These are phyloP conservation scores for Alternaria sp. DNA, from an alignment of 2,329 filamentous ascomycete species.

Conservation along the genomic window DNA sequence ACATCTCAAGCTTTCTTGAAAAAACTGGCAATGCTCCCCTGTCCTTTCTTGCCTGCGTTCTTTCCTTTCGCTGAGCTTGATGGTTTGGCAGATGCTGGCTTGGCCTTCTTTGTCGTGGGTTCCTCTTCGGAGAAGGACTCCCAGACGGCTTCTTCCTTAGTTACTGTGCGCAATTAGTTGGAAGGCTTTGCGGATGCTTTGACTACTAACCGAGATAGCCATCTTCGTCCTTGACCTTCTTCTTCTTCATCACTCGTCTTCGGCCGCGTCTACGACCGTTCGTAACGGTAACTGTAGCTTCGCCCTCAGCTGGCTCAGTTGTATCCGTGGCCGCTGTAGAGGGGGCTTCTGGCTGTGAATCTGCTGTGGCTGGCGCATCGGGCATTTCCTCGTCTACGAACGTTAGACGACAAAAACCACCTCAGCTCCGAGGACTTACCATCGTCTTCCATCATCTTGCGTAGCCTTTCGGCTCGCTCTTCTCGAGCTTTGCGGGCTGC, in stretches of 20 bases:
- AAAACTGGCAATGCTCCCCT: slow-evolving; percentile 92
- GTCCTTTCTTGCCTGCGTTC: slow-evolving; percentile 59
- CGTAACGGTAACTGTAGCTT: slow-evolving; percentile 58
- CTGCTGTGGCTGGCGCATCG: slow-evolving; percentile 58
- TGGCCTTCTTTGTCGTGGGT: slow-evolving; percentile 66
- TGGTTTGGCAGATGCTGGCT: slow-evolving; percentile 49
- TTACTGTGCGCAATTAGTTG: slow-evolving; percentile 67
- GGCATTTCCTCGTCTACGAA: slow-evolving; percentile 64
- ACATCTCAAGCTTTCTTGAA: slow-evolving; percentile 75
- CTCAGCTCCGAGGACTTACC: slow-evolving; percentile 51
- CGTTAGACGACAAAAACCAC: slow-evolving; percentile 24
- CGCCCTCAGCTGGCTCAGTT: slow-evolving; percentile 34
- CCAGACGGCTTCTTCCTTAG: slow-evolving; percentile 84
- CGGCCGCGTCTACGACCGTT: slow-evolving; percentile 78
- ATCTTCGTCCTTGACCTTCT: slow-evolving; percentile 84
- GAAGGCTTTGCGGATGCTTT: neutral
- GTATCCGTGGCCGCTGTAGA: slow-evolving; percentile 28
- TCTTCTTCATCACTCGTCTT: slow-evolving; percentile 86
- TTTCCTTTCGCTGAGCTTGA: slow-evolving; percentile 62
- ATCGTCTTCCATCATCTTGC: slow-evolving; percentile 79
- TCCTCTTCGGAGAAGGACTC: slow-evolving; percentile 96
- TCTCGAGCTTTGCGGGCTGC: slow-evolving; percentile 59
- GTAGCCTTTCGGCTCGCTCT: slow-evolving; percentile 72
- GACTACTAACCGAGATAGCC: slow-evolving; percentile 79
- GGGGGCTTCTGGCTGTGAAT: slow-evolving; percentile 50